Evolutionary conservation across 2,329 filamentous ascomycete species (phyloP), one percentile per base, ranked within the genome.

Genomic region (Parafenestella ontariensis): DNA sequence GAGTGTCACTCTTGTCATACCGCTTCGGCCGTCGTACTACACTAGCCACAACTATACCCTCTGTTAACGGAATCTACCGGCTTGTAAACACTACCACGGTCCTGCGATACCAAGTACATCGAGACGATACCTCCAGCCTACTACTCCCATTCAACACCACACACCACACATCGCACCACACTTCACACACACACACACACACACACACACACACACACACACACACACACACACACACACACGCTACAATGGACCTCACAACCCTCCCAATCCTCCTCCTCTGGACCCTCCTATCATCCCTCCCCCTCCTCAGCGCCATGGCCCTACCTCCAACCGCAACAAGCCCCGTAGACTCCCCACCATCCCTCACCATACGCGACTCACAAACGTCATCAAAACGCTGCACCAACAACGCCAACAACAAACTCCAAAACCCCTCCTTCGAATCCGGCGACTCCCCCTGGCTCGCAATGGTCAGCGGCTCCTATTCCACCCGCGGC

Each of bases 351-450:
- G 23, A 28, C 36, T 39, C 41, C 39, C 51, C 15, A 49, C 29
- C 46, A 29, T 37, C 31, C 20, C 39, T n/a, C 6, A 23, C n/a
- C 33, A 13, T 3, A 34, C 26, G 10, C 23, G 5, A 45, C 18
- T 7, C 41, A 20, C 41, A 45, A 15, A 10, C 47, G 5, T 18
- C 33, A 3, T 18, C 44, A 7, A 54, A 56, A 39, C 53, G 42
- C 46, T 58, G 58, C 42, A 46, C 46, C 8, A 65, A 68, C 47
- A 36, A 36, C 46, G 55, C 55, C 42, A 46, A 49, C 8, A 65
- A 68, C 47, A 36, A 36, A 29, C 26, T 66, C 37, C 29, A 15
- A 18, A 68, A 68, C 43, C 63, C 63, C 0, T 61, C 61, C 17
- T 68, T 68, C 49, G 62, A 65, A 42, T 34, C 57, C 33, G 21